Evolutionary conservation across 768 basidiomycete genomes (phyloP).

Genomic region (Chalciporus sphaerocephalus): DNA sequence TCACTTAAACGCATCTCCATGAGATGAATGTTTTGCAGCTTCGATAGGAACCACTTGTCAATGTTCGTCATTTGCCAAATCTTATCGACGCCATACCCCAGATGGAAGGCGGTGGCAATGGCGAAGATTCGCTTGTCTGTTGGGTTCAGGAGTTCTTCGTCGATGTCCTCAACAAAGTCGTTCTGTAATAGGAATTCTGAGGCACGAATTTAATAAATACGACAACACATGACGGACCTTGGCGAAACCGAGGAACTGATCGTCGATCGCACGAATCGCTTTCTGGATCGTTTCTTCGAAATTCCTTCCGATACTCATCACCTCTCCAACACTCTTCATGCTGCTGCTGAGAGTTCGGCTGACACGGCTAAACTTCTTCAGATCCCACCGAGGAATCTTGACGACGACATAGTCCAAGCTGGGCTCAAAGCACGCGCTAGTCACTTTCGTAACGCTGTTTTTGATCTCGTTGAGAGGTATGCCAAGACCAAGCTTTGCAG

Average conservation of each 20-base stretch:
- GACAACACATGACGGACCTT: conserved; percentile 45
- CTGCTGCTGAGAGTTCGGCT: conserved; percentile 86
- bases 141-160: conserved; percentile 88
- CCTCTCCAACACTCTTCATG: conserved; percentile 99
- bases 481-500: conserved; percentile 94
- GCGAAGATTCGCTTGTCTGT: conserved; percentile 98
- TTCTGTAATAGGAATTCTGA: conserved; percentile 49
- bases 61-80: conserved; percentile 98
- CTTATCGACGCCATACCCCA: conserved; percentile 91
- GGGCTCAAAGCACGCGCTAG: conserved; percentile 96
- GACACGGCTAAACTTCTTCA: conserved; percentile 96
- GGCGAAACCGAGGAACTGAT: conserved; percentile 89
- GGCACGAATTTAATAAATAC: background rate
- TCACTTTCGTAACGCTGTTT: conserved; percentile 95
- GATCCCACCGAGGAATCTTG: conserved; percentile 98
- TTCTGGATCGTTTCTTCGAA: conserved; percentile 99
- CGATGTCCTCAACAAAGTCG: conserved; percentile 83
- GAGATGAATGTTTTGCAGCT: conserved; percentile 75
- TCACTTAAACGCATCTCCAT: conserved; percentile 73
- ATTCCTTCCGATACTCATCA: conserved; percentile 97
- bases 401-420: conserved; percentile 96
- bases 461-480: conserved; percentile 97
- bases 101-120: conserved; percentile 88
- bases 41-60: conserved; percentile 96
- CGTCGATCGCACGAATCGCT: conserved; percentile 94